phyloP scores from a whole-genome alignment of 129 eudicot genomes.

The Chrysanthemum seticuspe region DNA sequence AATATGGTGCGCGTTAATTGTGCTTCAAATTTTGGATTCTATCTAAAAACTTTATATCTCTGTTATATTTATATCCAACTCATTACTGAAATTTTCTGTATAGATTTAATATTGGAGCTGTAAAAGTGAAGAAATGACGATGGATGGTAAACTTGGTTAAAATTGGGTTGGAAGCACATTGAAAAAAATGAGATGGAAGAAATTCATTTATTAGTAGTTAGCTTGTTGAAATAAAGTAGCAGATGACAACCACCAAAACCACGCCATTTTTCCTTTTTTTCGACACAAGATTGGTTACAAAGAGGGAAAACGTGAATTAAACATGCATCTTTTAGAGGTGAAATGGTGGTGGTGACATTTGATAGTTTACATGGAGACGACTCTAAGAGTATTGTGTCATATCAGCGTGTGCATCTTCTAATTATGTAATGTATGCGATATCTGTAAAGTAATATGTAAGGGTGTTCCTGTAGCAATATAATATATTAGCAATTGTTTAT shows the following conservation, averaged over 20 bases:
- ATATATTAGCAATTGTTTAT: background rate
- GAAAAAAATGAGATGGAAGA: background rate
- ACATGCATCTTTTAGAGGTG: background rate
- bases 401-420: background rate
- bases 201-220: background rate
- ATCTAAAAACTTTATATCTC: background rate
- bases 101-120: no score
- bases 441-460: background rate
- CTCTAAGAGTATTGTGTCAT: background rate
- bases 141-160: background rate
- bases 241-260: background rate
- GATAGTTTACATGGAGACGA: background rate
- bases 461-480: background rate
- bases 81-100: no score
- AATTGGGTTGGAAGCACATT: constrained; percentile 1
- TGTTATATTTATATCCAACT: background rate
- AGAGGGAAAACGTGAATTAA: background rate
- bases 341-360: constrained; percentile 7
- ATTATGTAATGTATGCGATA: background rate
- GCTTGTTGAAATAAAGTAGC: background rate
- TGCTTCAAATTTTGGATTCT: background rate
- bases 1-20: background rate
- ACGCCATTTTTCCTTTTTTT: background rate
- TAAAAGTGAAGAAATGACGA: background rate
- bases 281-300: background rate